Evolutionary conservation across 768 basidiomycete genomes (phyloP), one percentile per base, ranked within the genome.

Genomic region (Megacollybia marginata): DNA sequence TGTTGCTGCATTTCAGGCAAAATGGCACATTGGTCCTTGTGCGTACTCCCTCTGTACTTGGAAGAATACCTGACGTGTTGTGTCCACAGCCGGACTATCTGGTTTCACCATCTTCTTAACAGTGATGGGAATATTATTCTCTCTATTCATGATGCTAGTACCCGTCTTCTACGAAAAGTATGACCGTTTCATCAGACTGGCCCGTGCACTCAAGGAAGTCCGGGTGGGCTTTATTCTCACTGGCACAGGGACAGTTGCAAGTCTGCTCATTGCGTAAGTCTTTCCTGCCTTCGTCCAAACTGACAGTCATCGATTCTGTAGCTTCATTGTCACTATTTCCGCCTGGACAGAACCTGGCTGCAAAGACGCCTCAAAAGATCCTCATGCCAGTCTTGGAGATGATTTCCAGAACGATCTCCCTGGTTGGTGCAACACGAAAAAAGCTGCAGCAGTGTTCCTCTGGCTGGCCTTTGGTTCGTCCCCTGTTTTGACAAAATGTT

Each of bases 391-490:
- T 46, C 73, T 80, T 11, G 84, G 87, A 16, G 69, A 75, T 31
- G 78, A 73, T 51, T 97, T 86, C 63, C 75, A 76, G 54, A 72
- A 73, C 4, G 89, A 71, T 16, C 71, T 97, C 2, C 67, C 75
- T 4, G 81, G 87, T 0, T 96, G 90, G 88, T 97, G 93, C 66
- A 81, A 73, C 54, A 94, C 93, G 7, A 97, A 96, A 70, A 92
- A 91, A 58, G 93, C 93, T 2, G 89, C 79, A 0, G 81, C 81
- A 5, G 79, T 94, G 43, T 96, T 97, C 67, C 85, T 93, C 62
- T 95, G 92, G 93, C 63, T 92, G 9, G 72, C 80, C 1, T 88
- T 90, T 48, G 74, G 90, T 89, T 56, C 44, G 82, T 71, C 8
- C 15, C 32, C 18, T 6, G 46, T 33, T 13, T 9, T 18, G 46